Base-by-base conservation (phyloP, 2,329 filamentous ascomycete species). In the Hymenoscyphus repandus region DNA sequence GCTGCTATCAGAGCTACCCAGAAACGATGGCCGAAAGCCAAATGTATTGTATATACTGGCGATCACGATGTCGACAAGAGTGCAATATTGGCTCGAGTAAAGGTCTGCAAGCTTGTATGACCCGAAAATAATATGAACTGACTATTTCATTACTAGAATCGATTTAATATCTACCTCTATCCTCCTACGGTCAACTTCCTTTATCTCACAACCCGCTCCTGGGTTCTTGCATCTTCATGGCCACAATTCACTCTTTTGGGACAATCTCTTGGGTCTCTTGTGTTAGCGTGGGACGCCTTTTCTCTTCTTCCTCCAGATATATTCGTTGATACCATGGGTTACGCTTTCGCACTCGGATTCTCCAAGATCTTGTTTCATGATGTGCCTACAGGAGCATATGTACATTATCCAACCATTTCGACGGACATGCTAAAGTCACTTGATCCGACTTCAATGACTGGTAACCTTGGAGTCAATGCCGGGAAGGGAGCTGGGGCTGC, bases 301-400 rank as follows among this genome's bases (percentile, higher is more conserved):
- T 85, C 82, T n/a, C 80, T 96, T 2, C 77, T 97, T 2, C 88
- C 92, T 0, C 93, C 93, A 0, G 93, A 99, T 67, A 79, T 97
- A 47, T 96, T 97, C 67, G 77, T 99, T 61, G 93, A 99, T 66
- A 99, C 93, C 1, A 96, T 99, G 91, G 93, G 93, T 55, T 99
- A 96, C 64, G 90, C 92, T 22, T 99, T 97, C 66, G 80, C 88
- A 0, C 79, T 96, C 10, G 90, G 88, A 7, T 75, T 96, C 2
- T 87, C 78, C 68, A 93, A 90, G 65, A 78, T 87, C 56, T 75
- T 97, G 20, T 97, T 97, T 65, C 86, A 80, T 0, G 69, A 72
- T 33, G 79, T 96, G 1, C 88, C 92, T 0, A 96, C 90, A 0
- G 90, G 82, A 41, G 91, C 93, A 47, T 99, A 99, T 66, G 91